Percentiles rank a stretch among this genome's conserved stretches.
Conservation (phyloP, 768 basidiomycete genomes). For the Amanita rimosa region DNA sequence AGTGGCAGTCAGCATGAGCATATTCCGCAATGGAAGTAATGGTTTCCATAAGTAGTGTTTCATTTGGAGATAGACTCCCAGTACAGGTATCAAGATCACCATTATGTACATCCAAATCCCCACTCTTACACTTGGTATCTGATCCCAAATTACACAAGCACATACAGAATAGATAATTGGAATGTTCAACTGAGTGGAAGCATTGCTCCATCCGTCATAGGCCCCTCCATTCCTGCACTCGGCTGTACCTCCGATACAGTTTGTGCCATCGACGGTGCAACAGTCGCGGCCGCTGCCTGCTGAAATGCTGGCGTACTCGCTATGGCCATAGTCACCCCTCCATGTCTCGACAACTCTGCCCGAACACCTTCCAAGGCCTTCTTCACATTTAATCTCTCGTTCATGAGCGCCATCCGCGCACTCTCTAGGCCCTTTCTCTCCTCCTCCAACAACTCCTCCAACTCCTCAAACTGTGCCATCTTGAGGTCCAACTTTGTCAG, state of each 20-base stretch:
- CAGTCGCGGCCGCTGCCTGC: neutral
- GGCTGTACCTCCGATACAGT: conserved; percentile 33
- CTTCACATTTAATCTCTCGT: conserved; percentile 64
- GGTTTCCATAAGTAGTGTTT: too few species aligned
- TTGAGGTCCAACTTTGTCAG: conserved; percentile 89
- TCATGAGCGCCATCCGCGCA: conserved; percentile 66
- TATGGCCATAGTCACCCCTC: conserved; percentile 14
- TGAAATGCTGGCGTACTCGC: neutral
- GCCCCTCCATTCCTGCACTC: conserved; percentile 43
- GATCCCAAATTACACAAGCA: too few species aligned
- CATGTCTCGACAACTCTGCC: conserved; percentile 51
- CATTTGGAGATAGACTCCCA: too few species aligned
- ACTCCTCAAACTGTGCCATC: conserved; percentile 88
- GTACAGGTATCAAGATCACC: too few species aligned
- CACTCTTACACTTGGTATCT: too few species aligned
- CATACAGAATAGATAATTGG: neutral
- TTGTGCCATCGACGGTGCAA: conserved; percentile 3
- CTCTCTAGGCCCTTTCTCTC: conserved; percentile 82
- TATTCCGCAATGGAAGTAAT: too few species aligned
- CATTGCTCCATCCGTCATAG: conserved; percentile 35
- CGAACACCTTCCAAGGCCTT: conserved; percentile 61
- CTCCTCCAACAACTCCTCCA: conserved; percentile 86
- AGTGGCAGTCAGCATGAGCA: too few species aligned
- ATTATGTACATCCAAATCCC: too few species aligned
- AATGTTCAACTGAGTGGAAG: conserved; percentile 1